phyloP scores from a whole-genome alignment of 164 flowering plant genomes.

The Euptelea pleiosperma region DNA sequence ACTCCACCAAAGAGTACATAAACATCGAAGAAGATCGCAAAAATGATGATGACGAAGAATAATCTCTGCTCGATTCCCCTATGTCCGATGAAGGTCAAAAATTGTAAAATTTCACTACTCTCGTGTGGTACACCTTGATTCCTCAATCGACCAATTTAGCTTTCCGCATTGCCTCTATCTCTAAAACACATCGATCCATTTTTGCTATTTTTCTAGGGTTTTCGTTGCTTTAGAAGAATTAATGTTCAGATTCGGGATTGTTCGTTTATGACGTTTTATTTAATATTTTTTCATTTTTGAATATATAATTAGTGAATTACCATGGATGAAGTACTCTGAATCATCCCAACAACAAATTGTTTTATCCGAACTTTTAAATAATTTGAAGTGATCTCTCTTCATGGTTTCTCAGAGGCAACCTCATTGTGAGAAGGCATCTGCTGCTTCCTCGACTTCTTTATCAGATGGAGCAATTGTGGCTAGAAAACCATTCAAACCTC shows the following conservation, averaged over 20 bases:
- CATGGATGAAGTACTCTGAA: neutral
- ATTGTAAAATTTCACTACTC: constrained; percentile 59
- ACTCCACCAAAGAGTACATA: constrained; percentile 31
- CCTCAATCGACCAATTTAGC: neutral
- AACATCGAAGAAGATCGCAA: constrained; percentile 14
- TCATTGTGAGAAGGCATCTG: constrained; percentile 76
- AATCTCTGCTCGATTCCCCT: constrained; percentile 8
- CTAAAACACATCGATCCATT: neutral
- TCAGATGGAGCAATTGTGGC: constrained; percentile 76
- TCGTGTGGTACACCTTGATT: constrained; percentile 39
- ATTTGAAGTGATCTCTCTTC: neutral
- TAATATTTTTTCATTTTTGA: neutral
- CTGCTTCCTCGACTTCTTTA: constrained; percentile 77
- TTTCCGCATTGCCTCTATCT: neutral
- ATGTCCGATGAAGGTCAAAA: constrained; percentile 30
- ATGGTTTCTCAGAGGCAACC: constrained; percentile 63
- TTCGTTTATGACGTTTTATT: neutral
- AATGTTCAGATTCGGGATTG: neutral
- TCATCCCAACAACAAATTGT: neutral
- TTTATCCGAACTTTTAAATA: neutral
- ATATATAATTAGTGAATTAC: neutral
- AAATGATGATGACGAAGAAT: constrained; percentile 18
- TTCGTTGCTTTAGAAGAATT: neutral
- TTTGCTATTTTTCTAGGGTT: neutral
- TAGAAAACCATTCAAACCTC: constrained; percentile 93